These are phyloP conservation scores for Cystofilobasidium bisporidii DNA, from an alignment of 768 basidiomycete genomes.

Conservation along the genomic window DNA sequence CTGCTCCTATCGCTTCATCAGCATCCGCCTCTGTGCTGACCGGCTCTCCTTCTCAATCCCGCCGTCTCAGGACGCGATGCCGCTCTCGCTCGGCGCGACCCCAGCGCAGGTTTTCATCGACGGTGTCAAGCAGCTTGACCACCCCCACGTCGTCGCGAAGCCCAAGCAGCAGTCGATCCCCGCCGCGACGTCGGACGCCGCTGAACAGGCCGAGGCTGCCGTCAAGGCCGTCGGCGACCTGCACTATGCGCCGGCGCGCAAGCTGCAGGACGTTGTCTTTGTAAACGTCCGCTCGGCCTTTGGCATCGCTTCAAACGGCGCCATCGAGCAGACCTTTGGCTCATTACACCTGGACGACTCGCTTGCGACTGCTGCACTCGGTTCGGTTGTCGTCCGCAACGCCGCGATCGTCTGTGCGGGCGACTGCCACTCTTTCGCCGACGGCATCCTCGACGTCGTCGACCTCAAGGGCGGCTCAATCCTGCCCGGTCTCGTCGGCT, in stretches of 20 bases:
- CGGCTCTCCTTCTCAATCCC: not conserved
- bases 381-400: constrained; percentile 48
- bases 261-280: constrained; percentile 49
- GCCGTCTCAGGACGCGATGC: constrained; percentile 50
- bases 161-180: constrained; percentile 53
- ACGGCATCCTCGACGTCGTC: constrained; percentile 42
- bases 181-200: constrained; percentile 50
- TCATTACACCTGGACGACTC: constrained; percentile 24
- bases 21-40: too few species aligned
- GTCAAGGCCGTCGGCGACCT: constrained; percentile 42
- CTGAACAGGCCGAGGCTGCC: constrained; percentile 55
- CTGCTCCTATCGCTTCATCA: too few species aligned
- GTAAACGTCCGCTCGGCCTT: constrained; percentile 66
- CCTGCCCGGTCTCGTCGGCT: constrained; percentile 55
- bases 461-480: constrained; percentile 55
- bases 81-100: constrained; percentile 64
- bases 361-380: constrained; percentile 29
- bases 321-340: constrained; percentile 36
- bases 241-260: too few species aligned
- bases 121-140: constrained; percentile 57
- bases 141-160: constrained; percentile 46
- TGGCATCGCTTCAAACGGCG: constrained; percentile 48
- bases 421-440: constrained; percentile 31
- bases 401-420: constrained; percentile 53
- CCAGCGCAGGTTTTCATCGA: constrained; percentile 77